A percentile compares a stretch with the other conserved stretches of the same genome.
phyloP scores from a whole-genome alignment of 345 rosid genomes.

The Kandelia obovata region DNA sequence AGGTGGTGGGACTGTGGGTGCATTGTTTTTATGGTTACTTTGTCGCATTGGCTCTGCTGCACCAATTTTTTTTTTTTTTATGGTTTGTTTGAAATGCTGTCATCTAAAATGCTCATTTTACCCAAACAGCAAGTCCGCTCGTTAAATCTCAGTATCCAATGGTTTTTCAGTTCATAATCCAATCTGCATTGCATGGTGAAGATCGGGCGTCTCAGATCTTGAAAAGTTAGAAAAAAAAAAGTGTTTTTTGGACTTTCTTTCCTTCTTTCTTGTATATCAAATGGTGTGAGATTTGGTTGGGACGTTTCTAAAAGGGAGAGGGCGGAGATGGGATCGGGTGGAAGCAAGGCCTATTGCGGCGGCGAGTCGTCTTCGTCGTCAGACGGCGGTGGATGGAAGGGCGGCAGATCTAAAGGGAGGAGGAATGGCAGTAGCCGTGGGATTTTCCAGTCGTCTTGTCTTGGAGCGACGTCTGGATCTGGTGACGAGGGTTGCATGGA shows the following conservation, averaged over 20 bases:
- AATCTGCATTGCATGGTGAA: too few relatives aligned
- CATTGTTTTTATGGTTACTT: too few relatives aligned
- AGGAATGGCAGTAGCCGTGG: constrained; percentile 13
- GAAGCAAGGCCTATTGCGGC: constrained; percentile 53
- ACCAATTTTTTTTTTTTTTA: too few relatives aligned
- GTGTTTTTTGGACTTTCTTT: background rate
- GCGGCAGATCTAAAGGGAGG: constrained; percentile 35
- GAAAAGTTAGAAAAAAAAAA: background rate
- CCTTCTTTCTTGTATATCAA: background rate
- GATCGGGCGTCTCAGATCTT: too few relatives aligned
- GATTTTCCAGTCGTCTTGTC: constrained; percentile 65
- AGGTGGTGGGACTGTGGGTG: too few relatives aligned
- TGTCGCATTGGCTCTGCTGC: too few relatives aligned
- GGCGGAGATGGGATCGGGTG: constrained; percentile 65
- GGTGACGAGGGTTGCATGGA: constrained; percentile 29
- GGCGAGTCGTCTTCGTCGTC: constrained; percentile 27
- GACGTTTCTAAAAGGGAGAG: background rate
- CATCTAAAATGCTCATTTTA: too few relatives aligned
- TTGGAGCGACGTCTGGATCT: constrained; percentile 64
- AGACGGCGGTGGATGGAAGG: constrained; percentile 31
- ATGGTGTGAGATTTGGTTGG: background rate
- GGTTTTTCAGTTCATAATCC: too few relatives aligned
- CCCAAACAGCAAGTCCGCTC: too few relatives aligned
- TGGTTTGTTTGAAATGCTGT: too few relatives aligned
- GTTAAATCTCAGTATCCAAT: too few relatives aligned